phyloP scores from a whole-genome alignment of 441 rosid species.

The Sinapis alba region DNA sequence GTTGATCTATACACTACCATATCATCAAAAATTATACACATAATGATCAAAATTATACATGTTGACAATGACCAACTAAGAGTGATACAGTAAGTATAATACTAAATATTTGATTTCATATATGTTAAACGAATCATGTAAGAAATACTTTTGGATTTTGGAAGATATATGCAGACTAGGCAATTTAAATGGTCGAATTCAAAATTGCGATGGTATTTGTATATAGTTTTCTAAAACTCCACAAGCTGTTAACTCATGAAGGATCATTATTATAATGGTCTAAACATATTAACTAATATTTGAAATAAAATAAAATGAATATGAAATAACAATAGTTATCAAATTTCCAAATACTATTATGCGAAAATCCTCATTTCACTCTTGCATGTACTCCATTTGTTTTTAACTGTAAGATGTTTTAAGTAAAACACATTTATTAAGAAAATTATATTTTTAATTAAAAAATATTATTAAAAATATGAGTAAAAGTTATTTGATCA shows the following conservation, averaged over 20 bases:
- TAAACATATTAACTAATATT: neutral
- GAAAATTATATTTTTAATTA: too few relatives aligned
- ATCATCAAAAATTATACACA: slow-evolving; percentile 20
- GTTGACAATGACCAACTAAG: neutral
- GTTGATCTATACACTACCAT: slow-evolving; percentile 37
- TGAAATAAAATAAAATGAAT: neutral
- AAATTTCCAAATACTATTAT: neutral
- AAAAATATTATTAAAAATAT: too few relatives aligned
- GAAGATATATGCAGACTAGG: neutral
- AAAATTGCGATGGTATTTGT: neutral
- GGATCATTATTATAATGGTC: neutral
- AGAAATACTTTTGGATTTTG: neutral
- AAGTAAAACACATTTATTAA: too few relatives aligned
- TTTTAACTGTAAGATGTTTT: too few relatives aligned
- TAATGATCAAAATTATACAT: neutral
- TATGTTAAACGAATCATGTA: neutral
- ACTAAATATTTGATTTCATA: neutral
- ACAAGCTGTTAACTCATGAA: neutral
- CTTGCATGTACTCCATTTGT: neutral
- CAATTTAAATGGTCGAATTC: neutral
- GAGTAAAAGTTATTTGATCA: too few relatives aligned
- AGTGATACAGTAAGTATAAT: slow-evolving; percentile 1
- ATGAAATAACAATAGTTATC: neutral
- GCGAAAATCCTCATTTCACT: neutral
- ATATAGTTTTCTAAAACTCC: neutral